These are phyloP conservation scores for Pythium guiyangense DNA, from an alignment of 352 stramenopile species.

Conservation along the genomic window DNA sequence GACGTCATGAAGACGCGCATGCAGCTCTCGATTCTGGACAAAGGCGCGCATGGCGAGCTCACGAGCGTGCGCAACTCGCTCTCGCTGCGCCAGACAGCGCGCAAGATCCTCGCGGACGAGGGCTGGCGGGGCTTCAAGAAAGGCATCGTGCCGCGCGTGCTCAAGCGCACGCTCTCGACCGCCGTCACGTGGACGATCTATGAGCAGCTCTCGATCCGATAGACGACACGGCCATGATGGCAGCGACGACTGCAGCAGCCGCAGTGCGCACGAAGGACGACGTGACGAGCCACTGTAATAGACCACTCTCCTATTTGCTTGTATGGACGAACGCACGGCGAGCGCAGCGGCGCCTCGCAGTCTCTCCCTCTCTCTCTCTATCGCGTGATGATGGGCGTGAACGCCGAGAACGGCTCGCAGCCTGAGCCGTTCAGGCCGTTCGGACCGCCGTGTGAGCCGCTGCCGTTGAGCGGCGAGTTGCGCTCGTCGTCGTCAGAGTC, in stretches of 20 bases:
- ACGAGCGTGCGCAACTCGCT: slow-evolving; percentile 49
- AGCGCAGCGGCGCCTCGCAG: not conserved
- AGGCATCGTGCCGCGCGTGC: slow-evolving; percentile 91
- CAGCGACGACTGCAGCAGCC: not conserved
- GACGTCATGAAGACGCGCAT: slow-evolving; percentile 89
- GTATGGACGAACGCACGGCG: not conserved
- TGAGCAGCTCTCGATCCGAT: slow-evolving; percentile 85
- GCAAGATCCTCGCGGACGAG: slow-evolving; percentile 90
- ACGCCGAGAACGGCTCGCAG: slow-evolving; percentile 72
- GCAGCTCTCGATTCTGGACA: slow-evolving; percentile 71
- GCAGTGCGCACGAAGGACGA: not conserved
- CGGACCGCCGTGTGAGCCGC: slow-evolving; percentile 10
- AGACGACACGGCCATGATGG: slow-evolving; percentile 3
- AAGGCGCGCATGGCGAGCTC: slow-evolving; percentile 20
- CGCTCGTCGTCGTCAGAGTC: slow-evolving; percentile 16
- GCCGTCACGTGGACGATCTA: slow-evolving; percentile 99
- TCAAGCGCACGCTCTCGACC: slow-evolving; percentile 97
- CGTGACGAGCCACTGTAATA: not conserved
- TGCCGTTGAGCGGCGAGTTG: slow-evolving; percentile 10
- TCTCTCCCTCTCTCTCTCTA: slow-evolving; percentile 22
- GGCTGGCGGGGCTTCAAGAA: slow-evolving; percentile 91
- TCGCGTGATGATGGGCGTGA: slow-evolving; percentile 84
- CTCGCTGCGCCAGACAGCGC: slow-evolving; percentile 56
- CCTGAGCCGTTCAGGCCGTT: slow-evolving; percentile 20
- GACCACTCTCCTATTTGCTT: not conserved